A percentile compares a stretch with the other conserved stretches of the same genome.
Evolutionary conservation across 169 alveolate genomes (phyloP).

Genomic region (Eimeria acervulina): DNA sequence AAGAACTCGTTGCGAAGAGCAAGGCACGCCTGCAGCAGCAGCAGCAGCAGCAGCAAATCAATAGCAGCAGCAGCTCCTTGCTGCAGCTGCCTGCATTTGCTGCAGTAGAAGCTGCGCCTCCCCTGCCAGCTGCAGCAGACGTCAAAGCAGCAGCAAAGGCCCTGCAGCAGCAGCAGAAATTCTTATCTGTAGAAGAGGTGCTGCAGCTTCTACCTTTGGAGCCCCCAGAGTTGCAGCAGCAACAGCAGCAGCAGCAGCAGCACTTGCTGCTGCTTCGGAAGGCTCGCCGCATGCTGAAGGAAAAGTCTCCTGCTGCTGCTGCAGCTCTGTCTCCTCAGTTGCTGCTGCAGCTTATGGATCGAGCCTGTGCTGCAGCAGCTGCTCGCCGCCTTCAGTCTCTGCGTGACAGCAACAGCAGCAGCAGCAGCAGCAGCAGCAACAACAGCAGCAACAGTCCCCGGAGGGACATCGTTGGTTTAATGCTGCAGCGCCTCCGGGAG

Average conservation of each 20-base stretch:
- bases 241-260: slow-evolving; percentile 31
- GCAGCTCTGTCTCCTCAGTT: slow-evolving; percentile 14
- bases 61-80: slow-evolving; percentile 37
- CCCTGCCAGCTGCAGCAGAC: slow-evolving; percentile 31
- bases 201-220: slow-evolving; percentile 9
- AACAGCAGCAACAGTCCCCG: slow-evolving; percentile 9
- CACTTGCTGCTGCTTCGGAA: slow-evolving; percentile 6
- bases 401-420: not conserved
- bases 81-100: slow-evolving; percentile 23
- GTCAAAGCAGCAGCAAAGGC: slow-evolving; percentile 29
- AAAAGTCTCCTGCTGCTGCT: not conserved
- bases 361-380: not conserved
- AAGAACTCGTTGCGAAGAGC: not conserved
- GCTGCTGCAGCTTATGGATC: slow-evolving; percentile 23
- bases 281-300: not conserved
- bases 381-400: slow-evolving; percentile 5
- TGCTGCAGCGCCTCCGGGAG: too few species aligned
- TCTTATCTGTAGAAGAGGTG: slow-evolving; percentile 7
- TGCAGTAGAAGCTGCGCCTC: not conserved
- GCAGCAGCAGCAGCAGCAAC: too few species aligned
- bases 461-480: not conserved
- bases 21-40: slow-evolving; percentile 9
- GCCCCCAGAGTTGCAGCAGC: slow-evolving; percentile 31
- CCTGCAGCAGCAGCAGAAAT: slow-evolving; percentile 16
- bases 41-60: slow-evolving; percentile 18